Evolutionary conservation across 306 rosid genomes (phyloP), one percentile per base, ranked within the genome.

Genomic region (Quercus glauca): DNA sequence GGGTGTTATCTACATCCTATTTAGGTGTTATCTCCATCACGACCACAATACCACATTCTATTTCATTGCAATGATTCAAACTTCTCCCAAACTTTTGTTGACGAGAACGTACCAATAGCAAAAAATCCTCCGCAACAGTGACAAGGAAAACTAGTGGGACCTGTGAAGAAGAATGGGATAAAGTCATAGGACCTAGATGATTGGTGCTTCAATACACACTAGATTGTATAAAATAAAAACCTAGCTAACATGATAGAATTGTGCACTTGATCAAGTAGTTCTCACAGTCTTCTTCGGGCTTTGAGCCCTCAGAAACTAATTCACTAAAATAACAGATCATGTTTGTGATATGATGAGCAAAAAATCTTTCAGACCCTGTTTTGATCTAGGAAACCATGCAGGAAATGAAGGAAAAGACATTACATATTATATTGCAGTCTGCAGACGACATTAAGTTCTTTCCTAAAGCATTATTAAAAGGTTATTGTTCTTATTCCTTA

Each of bases 71-170:
- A 31, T 31, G 12, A 28, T 64, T 68, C 72, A 68, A 68, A 68
- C 72, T 68, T 68, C 72, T 68, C 72, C 71, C 72, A 68, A 68
- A 68, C 72, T 68, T 68, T 68, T 35, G 72, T 68, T 68, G 72
- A 68, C 72, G 8, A 68, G 72, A 67, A 35, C 19, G 23, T 20
- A 67, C n/a, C 4, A 33, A 68, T 10, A 15, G 25, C 4, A 8
- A 8, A 4, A 65, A 65, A 19, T 31, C 10, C 28, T 19, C 51
- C 20, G 10, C 26, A 31, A 29, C 51, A 18, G 72, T 33, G 52
- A 28, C 18, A 68, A 1, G 17, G 53, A 68, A 68, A 68, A 68
- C 26, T 19, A 68, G 20, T 33, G 72, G 72, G 45, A 1, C 41
- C 41, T 25, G n/a, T 37, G 5, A 29, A 65, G 71, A 65, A 29